Evolutionary conservation across 1,284 basidiomycete genomes (phyloP), one percentile per base, ranked within the genome.

Genomic region (Boletus sp.): DNA sequence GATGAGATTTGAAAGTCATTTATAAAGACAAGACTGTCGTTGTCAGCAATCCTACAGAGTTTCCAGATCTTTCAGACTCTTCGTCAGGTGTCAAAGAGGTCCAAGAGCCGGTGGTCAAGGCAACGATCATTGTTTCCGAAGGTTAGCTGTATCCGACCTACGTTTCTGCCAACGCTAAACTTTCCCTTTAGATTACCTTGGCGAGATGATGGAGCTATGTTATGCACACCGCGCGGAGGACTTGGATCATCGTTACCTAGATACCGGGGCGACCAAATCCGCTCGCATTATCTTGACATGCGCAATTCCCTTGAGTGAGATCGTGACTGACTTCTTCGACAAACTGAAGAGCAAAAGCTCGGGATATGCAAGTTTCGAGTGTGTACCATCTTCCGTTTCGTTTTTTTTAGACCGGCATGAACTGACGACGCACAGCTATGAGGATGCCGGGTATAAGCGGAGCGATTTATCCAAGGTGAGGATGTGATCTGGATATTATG

Each of bases 361-460:
- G 4, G 92, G 92, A 19, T 95, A 93, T 64, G 92, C 92, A 8
- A 91, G 88, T 60, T 94, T 95, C 61, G 92, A 95, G 87, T 91
- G 54, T 57, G 83, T 75, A 5, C 22, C 38, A 19, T 10, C 32
- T 23, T 36, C 23, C 38, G 5, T 44, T n/a, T 23, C 14, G 17
- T 7, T 1, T 23, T 38, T 36, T 29, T 8, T 49, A 10, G 25
- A 25, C 9, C 2, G 4, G 17, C 23, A 20, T 40, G 13, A 32
- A 45, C 52, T 44, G 26, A 55, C 47, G n/a, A 35, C 25, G 16
- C 48, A 36, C 49, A 91, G 88, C 61, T 97, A 96, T 57, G 93
- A 96, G 65, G 88, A 94, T 66, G 91, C 84, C 5, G 93, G 91
- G 1, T 96, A 95, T 68, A 77, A 80, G 60, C 66, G 72, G 51